Evolutionary conservation across 2,329 filamentous ascomycete genomes (phyloP).

Genomic region (Graphilbum sp.): DNA sequence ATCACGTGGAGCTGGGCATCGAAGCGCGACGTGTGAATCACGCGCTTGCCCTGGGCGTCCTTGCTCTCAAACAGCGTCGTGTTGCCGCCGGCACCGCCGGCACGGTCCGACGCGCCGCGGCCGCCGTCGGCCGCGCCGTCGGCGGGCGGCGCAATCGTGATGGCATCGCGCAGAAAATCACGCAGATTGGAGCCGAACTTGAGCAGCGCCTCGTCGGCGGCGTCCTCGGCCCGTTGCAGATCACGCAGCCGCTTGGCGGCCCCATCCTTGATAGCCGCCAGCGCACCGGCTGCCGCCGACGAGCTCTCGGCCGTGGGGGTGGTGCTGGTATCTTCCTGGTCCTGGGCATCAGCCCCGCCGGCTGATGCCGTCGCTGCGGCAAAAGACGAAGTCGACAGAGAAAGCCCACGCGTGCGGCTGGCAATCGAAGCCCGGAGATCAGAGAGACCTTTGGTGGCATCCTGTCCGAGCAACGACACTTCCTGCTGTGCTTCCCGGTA

Average conservation of each 20-base stretch:
- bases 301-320: constrained; percentile 27
- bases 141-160: constrained; percentile 66
- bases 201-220: constrained; percentile 84
- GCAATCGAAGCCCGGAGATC: constrained; percentile 52
- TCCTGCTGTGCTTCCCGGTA: constrained; percentile 82
- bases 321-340: constrained; percentile 9
- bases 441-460: constrained; percentile 67
- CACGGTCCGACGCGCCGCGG: constrained; percentile 7
- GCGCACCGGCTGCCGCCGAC: constrained; percentile 11
- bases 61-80: constrained; percentile 85
- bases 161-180: constrained; percentile 79
- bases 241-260: constrained; percentile 75
- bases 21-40: constrained; percentile 87
- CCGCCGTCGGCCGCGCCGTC: constrained; percentile 23
- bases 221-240: constrained; percentile 82
- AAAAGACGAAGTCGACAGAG: constrained; percentile 32
- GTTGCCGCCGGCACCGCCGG: constrained; percentile 15
- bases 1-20: constrained; percentile 94
- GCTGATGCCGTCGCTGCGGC: constrained; percentile 10
- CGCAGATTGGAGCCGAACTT: constrained; percentile 82
- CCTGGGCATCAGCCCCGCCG: constrained; percentile 8
- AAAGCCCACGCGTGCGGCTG: constrained; percentile 57
- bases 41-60: constrained; percentile 73
- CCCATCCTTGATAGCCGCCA: constrained; percentile 60
- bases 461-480: constrained; percentile 59